phyloP scores from a whole-genome alignment of 2,329 filamentous ascomycete genomes.

The Biscogniauxia sp. region DNA sequence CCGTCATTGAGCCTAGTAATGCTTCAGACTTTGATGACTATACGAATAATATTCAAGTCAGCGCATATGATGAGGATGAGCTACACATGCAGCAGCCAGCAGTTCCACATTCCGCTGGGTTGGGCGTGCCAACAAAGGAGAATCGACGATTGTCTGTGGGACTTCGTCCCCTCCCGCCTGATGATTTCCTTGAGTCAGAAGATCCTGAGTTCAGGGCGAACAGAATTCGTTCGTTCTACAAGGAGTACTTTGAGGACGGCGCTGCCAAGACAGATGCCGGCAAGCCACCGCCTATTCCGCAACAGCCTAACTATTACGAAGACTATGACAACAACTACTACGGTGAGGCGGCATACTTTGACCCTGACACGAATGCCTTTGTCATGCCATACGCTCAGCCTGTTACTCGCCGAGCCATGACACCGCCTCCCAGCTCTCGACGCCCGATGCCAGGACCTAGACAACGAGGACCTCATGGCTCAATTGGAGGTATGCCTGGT shows the following conservation, averaged over 20 bases:
- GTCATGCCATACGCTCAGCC: constrained; percentile 83
- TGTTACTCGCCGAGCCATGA: constrained; percentile 89
- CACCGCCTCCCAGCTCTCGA: constrained; percentile 67
- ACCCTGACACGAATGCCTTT: constrained; percentile 67
- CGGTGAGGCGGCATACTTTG: constrained; percentile 65
- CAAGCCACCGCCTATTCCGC: constrained; percentile 23
- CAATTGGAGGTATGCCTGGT: constrained; percentile 36
- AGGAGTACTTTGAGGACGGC: constrained; percentile 95
- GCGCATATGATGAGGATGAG: constrained; percentile 30
- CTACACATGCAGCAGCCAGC: constrained; percentile 23
- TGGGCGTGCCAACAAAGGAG: constrained; percentile 55
- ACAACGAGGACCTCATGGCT: constrained; percentile 27
- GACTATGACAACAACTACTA: constrained; percentile 72
- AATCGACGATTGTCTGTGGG: constrained; percentile 64
- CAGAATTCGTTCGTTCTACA: constrained; percentile 97
- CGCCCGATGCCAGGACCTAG: constrained; percentile 35
- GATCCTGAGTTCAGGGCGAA: constrained; percentile 94
- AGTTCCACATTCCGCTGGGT: constrained; percentile 32
- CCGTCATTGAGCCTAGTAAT: constrained; percentile 25
- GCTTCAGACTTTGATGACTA: constrained; percentile 26
- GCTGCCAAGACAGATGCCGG: constrained; percentile 34
- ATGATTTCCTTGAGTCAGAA: constrained; percentile 74
- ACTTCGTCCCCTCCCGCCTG: constrained; percentile 82
- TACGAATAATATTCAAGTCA: constrained; percentile 23
- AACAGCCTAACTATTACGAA: constrained; percentile 60